Percentiles rank a stretch among this genome's conserved stretches.
phyloP scores from a whole-genome alignment of 306 rosid genomes.

The Gastrolobium villosum region DNA sequence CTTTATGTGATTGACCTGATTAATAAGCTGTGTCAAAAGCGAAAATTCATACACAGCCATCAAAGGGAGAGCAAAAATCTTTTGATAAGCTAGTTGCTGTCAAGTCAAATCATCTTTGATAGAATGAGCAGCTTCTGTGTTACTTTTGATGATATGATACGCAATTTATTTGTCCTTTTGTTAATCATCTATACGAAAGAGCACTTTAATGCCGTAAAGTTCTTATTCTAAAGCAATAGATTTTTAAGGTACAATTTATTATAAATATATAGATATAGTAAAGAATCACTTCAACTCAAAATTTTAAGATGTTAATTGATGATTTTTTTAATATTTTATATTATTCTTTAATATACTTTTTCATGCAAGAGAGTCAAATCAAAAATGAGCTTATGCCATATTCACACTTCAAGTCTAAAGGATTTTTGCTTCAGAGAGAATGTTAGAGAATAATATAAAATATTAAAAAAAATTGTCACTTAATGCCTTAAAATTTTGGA shows the following conservation, averaged over 20 bases:
- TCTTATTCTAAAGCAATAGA: neutral
- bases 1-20: neutral
- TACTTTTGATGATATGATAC: neutral
- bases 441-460: too few relatives aligned
- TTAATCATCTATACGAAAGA: neutral
- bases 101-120: neutral
- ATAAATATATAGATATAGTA: too few relatives aligned
- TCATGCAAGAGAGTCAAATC: too few relatives aligned
- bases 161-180: neutral
- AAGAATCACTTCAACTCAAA: too few relatives aligned
- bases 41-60: neutral
- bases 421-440: too few relatives aligned
- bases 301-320: too few relatives aligned
- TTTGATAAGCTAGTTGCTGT: neutral
- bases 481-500: too few relatives aligned
- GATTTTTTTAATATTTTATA: too few relatives aligned
- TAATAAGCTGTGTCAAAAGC: neutral
- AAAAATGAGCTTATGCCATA: too few relatives aligned
- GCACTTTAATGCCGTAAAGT: constrained; percentile 39
- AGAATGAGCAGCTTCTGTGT: neutral
- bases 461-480: too few relatives aligned
- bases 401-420: too few relatives aligned
- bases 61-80: neutral
- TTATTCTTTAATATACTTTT: too few relatives aligned
- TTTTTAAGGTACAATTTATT: neutral